Base-by-base conservation (phyloP, 257 asterid species). In the Plantago elongata region DNA sequence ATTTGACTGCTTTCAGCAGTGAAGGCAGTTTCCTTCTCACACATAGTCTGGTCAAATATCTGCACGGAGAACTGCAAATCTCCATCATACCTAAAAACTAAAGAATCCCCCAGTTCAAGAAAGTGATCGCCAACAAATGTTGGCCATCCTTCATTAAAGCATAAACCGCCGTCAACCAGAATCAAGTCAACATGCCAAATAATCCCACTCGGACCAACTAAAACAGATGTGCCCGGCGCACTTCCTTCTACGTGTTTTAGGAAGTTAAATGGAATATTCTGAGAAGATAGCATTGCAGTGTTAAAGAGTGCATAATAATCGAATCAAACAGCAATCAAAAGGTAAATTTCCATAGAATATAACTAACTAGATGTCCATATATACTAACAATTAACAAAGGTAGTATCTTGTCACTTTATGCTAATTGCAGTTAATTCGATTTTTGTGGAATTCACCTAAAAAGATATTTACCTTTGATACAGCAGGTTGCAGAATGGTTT, bases 1-100 rank as follows among this genome's bases (percentile, higher is more conserved):
- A 68, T 83, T 77, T 83, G 95, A 74, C 83, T 77, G 79, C 82
- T 78, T 42, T 66, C 73, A 61, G 87, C 84, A 43, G 64, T 71
- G 65, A 79, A 82, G 58, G 96, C 73, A 51, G 71, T 63, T 69
- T 76, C 95, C 78, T 90, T 90, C 82, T 90, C 96, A 57, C 97
- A 90, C 68, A 79, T 77, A 64, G 80, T 77, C 63, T 63, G 75
- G 62, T 90, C 95, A 65, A 90, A 90, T 63, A 84, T 60, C 79
- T 77, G 97, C 71, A 90, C 94, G 1, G 81, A 64, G 62, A 90
- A 90, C 56, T 74, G 70, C 72, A 87, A 78, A 59, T 83, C 76
- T 22, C 96, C 96, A 51, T 90, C 86, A 45, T 87, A 79, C 74
- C 95, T 75, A 72, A 82, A 78, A 71, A 82, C 83, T 61, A 82